Evolutionary conservation across 768 basidiomycete species (phyloP).

Genomic region (Serendipita indica): DNA sequence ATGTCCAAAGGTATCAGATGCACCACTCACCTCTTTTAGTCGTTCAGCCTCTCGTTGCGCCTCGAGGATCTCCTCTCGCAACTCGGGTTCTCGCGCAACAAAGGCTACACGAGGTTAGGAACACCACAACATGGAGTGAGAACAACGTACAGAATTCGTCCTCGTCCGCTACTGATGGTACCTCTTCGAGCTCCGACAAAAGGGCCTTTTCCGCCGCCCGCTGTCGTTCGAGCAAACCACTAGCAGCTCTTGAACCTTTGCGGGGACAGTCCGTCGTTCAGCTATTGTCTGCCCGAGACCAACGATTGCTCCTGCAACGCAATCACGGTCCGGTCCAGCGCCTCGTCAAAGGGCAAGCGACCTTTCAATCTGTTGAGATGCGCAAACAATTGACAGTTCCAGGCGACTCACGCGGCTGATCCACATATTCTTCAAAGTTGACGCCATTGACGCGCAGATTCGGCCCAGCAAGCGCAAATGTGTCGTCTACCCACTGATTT

Average conservation of each 20-base stretch:
- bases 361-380: neutral
- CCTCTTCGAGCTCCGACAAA: slow-evolving; percentile 15
- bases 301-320: slow-evolving; percentile 59
- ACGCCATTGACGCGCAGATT: slow-evolving; percentile 74
- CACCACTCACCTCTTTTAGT: slow-evolving; percentile 34
- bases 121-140: neutral
- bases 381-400: neutral
- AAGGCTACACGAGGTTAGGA: neutral
- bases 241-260: slow-evolving; percentile 32
- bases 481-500: slow-evolving; percentile 53
- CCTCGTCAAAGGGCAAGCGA: slow-evolving; percentile 56
- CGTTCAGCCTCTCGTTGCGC: slow-evolving; percentile 31
- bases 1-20: neutral
- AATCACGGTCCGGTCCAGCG: slow-evolving; percentile 70
- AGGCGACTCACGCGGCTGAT: slow-evolving; percentile 36
- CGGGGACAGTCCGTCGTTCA: slow-evolving; percentile 45
- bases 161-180: slow-evolving; percentile 15
- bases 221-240: slow-evolving; percentile 25
- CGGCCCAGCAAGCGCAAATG: slow-evolving; percentile 45
- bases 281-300: slow-evolving; percentile 60
- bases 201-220: slow-evolving; percentile 17
- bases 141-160: slow-evolving; percentile 1
- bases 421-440: slow-evolving; percentile 48
- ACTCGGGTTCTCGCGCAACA: slow-evolving; percentile 18
- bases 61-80: slow-evolving; percentile 22